Percentiles rank a stretch among this genome's conserved stretches.
Evolutionary conservation across 2,329 filamentous ascomycete species (phyloP).

Genomic region (Cladophialophora chaetospira): DNA sequence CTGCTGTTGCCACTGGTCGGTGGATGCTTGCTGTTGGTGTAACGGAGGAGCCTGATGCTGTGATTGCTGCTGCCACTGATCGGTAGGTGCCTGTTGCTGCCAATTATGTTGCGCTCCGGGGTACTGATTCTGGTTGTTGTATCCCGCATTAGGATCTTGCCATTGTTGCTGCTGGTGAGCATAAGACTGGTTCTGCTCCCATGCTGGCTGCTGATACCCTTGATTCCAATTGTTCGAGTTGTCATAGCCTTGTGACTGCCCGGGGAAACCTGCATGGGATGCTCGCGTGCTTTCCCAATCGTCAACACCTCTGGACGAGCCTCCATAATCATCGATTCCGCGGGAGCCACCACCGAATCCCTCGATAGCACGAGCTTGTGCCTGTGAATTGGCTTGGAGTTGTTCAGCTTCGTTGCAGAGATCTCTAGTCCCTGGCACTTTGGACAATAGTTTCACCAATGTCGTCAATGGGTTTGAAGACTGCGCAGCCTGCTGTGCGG

Average conservation of each 20-base stretch:
- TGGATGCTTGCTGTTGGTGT: slow-evolving; percentile 11
- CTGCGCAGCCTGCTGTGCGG: slow-evolving; percentile 59
- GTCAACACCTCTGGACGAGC: slow-evolving; percentile 24
- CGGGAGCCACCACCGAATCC: slow-evolving; percentile 37
- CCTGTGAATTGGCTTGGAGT: slow-evolving; percentile 62
- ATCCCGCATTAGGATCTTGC: slow-evolving; percentile 16
- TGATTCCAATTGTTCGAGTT: slow-evolving; percentile 15
- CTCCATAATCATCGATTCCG: slow-evolving; percentile 33
- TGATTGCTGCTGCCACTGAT: slow-evolving; percentile 3
- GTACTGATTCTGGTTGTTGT: slow-evolving; percentile 8
- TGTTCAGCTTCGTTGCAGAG: slow-evolving; percentile 67
- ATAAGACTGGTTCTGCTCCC: slow-evolving; percentile 16
- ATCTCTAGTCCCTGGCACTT: slow-evolving; percentile 72
- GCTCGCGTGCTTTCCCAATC: slow-evolving; percentile 39
- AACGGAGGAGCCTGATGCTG: no score
- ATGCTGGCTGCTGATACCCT: slow-evolving; percentile 19
- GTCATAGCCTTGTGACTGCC: slow-evolving; percentile 41
- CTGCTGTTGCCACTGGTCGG: slow-evolving; percentile 29
- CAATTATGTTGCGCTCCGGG: slow-evolving; percentile 17
- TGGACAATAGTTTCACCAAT: slow-evolving; percentile 72
- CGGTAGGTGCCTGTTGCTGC: slow-evolving; percentile 13
- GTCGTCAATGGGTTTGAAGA: slow-evolving; percentile 52
- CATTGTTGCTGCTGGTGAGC: slow-evolving; percentile 21
- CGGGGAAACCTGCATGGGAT: slow-evolving; percentile 35
- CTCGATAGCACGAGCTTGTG: slow-evolving; percentile 63